phyloP scores from a whole-genome alignment of 129 eudicot genomes.

The Pittosporum tobira region DNA sequence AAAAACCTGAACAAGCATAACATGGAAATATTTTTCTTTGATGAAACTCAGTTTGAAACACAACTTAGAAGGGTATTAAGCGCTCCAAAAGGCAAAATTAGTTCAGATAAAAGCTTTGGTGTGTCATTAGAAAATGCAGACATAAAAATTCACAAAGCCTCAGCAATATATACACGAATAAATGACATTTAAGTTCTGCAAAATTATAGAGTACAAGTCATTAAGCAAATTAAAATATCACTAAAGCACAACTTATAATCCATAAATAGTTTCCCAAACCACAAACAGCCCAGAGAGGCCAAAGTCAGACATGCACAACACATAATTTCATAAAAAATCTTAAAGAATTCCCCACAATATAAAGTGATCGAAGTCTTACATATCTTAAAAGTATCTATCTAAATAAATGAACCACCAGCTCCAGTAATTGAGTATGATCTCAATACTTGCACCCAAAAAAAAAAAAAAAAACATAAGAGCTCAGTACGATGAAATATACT shows the following conservation, averaged over 20 bases:
- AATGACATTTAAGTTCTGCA: not conserved
- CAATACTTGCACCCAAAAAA: not conserved
- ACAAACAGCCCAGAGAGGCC: slow-evolving; percentile 1
- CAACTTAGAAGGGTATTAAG: not conserved
- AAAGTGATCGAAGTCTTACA: not conserved
- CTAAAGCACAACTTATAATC: too few species aligned
- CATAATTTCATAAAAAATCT: too few species aligned
- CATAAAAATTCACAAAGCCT: not conserved
- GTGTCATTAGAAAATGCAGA: not conserved
- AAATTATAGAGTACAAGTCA: not conserved
- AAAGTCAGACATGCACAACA: not conserved
- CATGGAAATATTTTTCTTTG: not conserved
- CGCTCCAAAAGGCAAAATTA: not conserved
- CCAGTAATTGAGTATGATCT: not conserved
- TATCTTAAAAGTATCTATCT: not conserved
- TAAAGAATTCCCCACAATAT: not conserved
- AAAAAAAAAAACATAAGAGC: too few species aligned
- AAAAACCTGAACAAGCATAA: not conserved
- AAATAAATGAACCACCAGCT: not conserved
- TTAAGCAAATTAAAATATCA: not conserved
- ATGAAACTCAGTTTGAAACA: not conserved
- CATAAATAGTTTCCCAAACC: too few species aligned
- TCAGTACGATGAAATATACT: too few species aligned
- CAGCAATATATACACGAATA: not conserved
- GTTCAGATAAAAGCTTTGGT: not conserved